Conservation (phyloP, 768 basidiomycete species). For the Lentinula raphanica region DNA sequence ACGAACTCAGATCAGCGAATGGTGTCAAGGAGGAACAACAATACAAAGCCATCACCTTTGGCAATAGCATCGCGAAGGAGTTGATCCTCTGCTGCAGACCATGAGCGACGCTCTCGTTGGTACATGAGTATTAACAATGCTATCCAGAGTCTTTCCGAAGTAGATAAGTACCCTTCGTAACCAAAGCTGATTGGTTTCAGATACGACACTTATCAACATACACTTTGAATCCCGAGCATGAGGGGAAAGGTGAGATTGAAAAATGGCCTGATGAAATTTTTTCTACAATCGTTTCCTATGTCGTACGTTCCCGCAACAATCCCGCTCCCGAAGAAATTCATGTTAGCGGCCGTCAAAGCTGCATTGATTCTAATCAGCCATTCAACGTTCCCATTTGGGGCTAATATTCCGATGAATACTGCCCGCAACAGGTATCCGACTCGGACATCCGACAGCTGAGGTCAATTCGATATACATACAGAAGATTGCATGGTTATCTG, state of each 20-base stretch:
- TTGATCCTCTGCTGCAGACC: constrained; percentile 12
- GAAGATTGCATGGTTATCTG: too few relatives aligned
- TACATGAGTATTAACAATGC: constrained; percentile 5
- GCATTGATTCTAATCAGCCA: neutral
- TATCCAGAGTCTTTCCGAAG: neutral
- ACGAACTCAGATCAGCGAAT: constrained; percentile 8
- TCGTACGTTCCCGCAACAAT: neutral
- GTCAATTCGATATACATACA: too few relatives aligned
- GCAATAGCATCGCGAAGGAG: constrained; percentile 13
- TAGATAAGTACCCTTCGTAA: neutral
- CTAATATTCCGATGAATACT: too few relatives aligned
- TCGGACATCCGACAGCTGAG: too few relatives aligned
- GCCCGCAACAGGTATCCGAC: too few relatives aligned
- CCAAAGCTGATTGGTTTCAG: neutral
- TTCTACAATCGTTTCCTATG: neutral
- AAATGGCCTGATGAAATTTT: neutral
- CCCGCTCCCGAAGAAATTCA: neutral
- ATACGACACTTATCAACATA: neutral
- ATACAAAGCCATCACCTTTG: constrained; percentile 4
- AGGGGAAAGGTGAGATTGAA: neutral
- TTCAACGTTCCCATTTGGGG: too few relatives aligned
- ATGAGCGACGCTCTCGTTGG: constrained; percentile 13
- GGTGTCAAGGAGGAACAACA: too few relatives aligned
- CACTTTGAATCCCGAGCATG: neutral
- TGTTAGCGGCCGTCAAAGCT: neutral